These are phyloP conservation scores for Monocercomonoides exilis DNA, from an alignment of 78 protist genomes.

Conservation along the genomic window DNA sequence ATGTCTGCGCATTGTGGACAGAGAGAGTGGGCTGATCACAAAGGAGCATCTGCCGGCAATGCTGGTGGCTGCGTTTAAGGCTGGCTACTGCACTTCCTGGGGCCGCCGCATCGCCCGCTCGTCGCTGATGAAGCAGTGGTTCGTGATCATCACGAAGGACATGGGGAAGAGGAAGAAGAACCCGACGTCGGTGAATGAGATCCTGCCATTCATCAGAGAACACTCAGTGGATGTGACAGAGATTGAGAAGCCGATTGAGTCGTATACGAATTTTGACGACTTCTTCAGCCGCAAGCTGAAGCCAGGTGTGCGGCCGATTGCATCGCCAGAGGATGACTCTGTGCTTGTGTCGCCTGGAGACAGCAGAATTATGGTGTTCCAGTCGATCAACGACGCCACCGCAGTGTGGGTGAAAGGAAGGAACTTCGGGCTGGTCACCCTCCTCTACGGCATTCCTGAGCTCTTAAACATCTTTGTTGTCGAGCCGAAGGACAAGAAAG, in stretches of 20 bases:
- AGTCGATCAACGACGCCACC: not conserved
- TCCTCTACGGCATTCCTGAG: not conserved
- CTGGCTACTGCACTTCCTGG: not conserved
- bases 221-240: not conserved
- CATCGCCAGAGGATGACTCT: not conserved
- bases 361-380: not conserved
- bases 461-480: not conserved
- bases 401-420: not conserved
- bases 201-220: not conserved
- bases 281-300: not conserved
- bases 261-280: not conserved
- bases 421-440: not conserved
- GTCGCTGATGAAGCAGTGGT: not conserved
- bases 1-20: not conserved
- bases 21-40: not conserved
- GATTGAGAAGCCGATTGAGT: not conserved
- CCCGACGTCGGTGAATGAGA: not conserved
- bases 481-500: not conserved
- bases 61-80: not conserved
- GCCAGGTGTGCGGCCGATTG: conserved; percentile 3
- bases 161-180: not conserved
- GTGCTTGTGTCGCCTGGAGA: conserved; percentile 1
- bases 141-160: not conserved
- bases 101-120: not conserved
- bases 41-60: not conserved